Percentiles rank a stretch among this genome's conserved stretches.
Conservation (phyloP, 768 basidiomycete genomes). For the Chalciporus pseudorubinellus region DNA sequence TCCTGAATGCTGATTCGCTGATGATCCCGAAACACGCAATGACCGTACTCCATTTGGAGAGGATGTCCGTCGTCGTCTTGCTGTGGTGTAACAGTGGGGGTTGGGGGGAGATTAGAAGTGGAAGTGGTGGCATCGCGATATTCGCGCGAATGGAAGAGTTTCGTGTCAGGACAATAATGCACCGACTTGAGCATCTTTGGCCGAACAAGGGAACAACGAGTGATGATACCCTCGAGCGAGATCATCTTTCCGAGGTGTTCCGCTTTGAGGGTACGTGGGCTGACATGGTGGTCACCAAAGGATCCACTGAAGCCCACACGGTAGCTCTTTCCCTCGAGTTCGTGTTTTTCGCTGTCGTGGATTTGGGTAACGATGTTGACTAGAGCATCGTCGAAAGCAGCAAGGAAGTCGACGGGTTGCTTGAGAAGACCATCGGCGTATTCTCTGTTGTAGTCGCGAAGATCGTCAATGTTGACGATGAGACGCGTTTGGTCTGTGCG, state of each 20-base stretch:
- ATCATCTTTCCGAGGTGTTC: constrained; percentile 94
- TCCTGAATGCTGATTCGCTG: constrained; percentile 98
- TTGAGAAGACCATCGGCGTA: constrained; percentile 87
- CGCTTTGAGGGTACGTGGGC: constrained; percentile 86
- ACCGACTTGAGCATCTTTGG: constrained; percentile 98
- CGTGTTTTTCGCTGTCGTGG: constrained; percentile 78
- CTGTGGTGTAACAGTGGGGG: constrained; percentile 83
- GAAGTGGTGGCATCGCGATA: constrained; percentile 93
- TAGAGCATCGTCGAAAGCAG: constrained; percentile 88
- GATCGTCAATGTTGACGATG: constrained; percentile 92
- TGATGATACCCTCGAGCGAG: constrained; percentile 96
- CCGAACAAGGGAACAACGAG: constrained; percentile 94
- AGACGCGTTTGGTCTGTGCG: constrained; percentile 82
- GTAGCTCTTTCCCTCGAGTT: constrained; percentile 75
- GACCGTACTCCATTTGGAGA: constrained; percentile 89
- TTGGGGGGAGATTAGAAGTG: constrained; percentile 82
- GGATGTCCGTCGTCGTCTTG: constrained; percentile 86
- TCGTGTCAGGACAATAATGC: constrained; percentile 90
- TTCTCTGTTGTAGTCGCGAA: constrained; percentile 89
- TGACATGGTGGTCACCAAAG: constrained; percentile 98
- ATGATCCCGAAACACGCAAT: constrained; percentile 91
- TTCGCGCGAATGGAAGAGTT: constrained; percentile 77
- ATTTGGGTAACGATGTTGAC: constrained; percentile 67
- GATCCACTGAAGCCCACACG: constrained; percentile 92
- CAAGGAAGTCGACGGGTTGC: constrained; percentile 81